Evolutionary conservation across 768 basidiomycete species (phyloP).

Genomic region (Kondoa malvinella): DNA sequence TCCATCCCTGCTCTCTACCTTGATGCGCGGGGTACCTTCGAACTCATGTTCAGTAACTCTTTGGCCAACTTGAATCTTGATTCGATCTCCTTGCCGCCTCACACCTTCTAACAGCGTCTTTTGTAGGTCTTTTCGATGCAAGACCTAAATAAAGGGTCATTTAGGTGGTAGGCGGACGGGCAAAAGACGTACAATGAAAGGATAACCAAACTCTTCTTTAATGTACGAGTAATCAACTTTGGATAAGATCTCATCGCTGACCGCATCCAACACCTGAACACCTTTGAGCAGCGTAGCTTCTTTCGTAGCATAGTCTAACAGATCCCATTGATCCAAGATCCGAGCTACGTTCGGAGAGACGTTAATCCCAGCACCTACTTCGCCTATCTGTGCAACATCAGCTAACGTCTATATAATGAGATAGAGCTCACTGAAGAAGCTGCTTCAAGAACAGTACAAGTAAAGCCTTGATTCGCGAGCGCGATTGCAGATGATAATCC

Average conservation of each 20-base stretch:
- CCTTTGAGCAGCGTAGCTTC: slow-evolving; percentile 30
- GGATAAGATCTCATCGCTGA: slow-evolving; percentile 30
- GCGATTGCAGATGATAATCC: slow-evolving; percentile 31
- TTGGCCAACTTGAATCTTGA: slow-evolving; percentile 29
- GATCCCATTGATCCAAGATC: slow-evolving; percentile 29
- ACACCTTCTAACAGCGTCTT: slow-evolving; percentile 30
- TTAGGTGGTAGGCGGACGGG: neutral
- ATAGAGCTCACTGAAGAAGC: neutral
- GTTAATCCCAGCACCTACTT: slow-evolving; percentile 35
- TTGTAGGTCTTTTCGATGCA: slow-evolving; percentile 33
- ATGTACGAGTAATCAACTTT: slow-evolving; percentile 30
- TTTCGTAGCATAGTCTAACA: slow-evolving; percentile 27
- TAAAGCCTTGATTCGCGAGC: slow-evolving; percentile 30
- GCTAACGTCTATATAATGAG: too few species aligned
- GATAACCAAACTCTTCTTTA: slow-evolving; percentile 29
- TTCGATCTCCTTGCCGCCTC: slow-evolving; percentile 22
- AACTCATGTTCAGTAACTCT: slow-evolving; percentile 29
- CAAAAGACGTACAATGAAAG: slow-evolving; percentile 22
- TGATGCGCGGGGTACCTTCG: slow-evolving; percentile 24
- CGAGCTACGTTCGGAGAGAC: slow-evolving; percentile 33
- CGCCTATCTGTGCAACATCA: too few species aligned
- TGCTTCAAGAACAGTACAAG: neutral
- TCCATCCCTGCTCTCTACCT: slow-evolving; percentile 12
- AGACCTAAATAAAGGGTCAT: slow-evolving; percentile 22
- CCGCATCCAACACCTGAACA: slow-evolving; percentile 29